Evolutionary conservation across 164 flowering plant species (phyloP).

Genomic region (Sextonia rubra): DNA sequence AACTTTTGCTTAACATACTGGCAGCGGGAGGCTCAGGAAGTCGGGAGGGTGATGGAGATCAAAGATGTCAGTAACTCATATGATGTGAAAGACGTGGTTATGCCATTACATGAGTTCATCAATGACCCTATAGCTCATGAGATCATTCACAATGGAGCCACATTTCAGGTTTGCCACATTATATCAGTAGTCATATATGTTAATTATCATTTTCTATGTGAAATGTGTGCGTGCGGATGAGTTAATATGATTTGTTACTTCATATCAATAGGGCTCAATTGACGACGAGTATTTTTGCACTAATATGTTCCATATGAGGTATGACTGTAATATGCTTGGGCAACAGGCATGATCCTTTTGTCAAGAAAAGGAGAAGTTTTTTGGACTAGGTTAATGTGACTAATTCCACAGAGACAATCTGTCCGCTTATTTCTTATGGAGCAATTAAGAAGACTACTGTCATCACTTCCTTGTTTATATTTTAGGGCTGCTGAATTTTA

Average conservation of each 20-base stretch:
- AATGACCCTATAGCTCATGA: slow-evolving; percentile 72
- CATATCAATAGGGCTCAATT: background rate
- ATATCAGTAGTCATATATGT: background rate
- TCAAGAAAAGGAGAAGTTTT: too few species aligned
- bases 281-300: too few species aligned
- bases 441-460: too few species aligned
- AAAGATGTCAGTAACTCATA: slow-evolving; percentile 41
- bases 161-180: slow-evolving; percentile 74
- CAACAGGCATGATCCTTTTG: too few species aligned
- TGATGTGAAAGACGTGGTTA: slow-evolving; percentile 58
- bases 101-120: slow-evolving; percentile 77
- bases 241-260: background rate
- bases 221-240: background rate
- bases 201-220: background rate
- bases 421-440: too few species aligned
- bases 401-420: too few species aligned
- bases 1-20: slow-evolving; percentile 4
- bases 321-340: too few species aligned
- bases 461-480: too few species aligned
- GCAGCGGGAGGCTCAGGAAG: slow-evolving; percentile 73
- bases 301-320: too few species aligned
- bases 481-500: too few species aligned
- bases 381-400: too few species aligned
- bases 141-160: slow-evolving; percentile 91
- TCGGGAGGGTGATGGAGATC: slow-evolving; percentile 13